Evolutionary conservation across 306 rosid species (phyloP), one percentile per base, ranked within the genome.

Genomic region (Malus orientalis): DNA sequence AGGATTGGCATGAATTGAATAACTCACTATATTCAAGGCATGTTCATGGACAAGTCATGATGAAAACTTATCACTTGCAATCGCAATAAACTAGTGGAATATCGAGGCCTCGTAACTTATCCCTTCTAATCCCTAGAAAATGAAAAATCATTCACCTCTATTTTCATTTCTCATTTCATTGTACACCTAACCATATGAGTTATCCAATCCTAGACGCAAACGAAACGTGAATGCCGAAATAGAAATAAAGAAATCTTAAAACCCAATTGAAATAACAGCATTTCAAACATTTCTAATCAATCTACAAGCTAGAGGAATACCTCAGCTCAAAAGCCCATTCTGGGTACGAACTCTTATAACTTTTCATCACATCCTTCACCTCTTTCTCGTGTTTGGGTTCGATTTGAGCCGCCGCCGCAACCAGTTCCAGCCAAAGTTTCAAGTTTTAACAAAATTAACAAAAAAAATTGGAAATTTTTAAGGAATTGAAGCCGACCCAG

Each of bases 381-480:
- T 95, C 97, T 5, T 83, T 83, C 81, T 86, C 87, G 38, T 92
- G 98, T 80, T 90, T 92, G n/a, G 96, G 98, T 72, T 83, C 84
- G 71, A 90, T 83, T 3, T 79, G 81, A 71, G 88, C 69, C 11
- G 79, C 83, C 12, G 93, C 97, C 44, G 81, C 88, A 76, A 91
- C 88, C 77, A 95, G 63, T 78, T 95, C 97, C 98, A 90, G 81
- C 44, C 42, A 33, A 15, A 49, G 36, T 51, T 69, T 62, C 45
- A 45, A 62, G 6, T 14, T 30, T 61, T 27, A 27, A 44, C 60
- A 11, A 19, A 7, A 60, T 6, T 4, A 58, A 25, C 14, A 8
- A 5, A 32, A 13, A 22, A 22, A 67, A 5, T 5, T 27, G 59
- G 4, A 23, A 72, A 10, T n/a, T 47, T 53, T 57, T 8, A 25